Conservation (phyloP, 495 filamentous ascomycete species). For the Aspergillus heteromorphus region DNA sequence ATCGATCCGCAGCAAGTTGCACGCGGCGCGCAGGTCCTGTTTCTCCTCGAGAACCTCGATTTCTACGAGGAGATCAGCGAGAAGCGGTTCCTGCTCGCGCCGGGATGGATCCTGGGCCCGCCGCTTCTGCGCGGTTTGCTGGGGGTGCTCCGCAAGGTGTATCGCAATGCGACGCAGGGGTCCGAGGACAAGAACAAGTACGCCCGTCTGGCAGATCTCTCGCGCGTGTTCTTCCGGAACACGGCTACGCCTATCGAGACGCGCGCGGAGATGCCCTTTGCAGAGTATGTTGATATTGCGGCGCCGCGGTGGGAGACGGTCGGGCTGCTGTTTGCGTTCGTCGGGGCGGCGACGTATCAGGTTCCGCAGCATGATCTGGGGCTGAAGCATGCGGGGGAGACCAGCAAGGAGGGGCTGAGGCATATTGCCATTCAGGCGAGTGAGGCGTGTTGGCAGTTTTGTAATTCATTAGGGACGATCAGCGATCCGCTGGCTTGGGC, state of each 20-base stretch:
- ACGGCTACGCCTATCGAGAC: constrained; percentile 12
- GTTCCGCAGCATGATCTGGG: constrained; percentile 7
- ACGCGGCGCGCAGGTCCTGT: constrained; percentile 20
- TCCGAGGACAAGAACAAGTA: constrained; percentile 10
- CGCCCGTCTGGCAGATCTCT: constrained; percentile 11
- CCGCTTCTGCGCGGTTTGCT: background rate
- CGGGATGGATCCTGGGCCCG: constrained; percentile 19
- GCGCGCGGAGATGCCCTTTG: constrained; percentile 13
- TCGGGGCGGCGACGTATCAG: constrained; percentile 16
- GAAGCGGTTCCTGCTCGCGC: constrained; percentile 14
- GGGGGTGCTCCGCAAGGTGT: background rate
- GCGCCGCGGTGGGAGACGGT: constrained; percentile 24
- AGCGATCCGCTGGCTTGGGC: constrained; percentile 23
- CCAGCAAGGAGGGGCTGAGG: constrained; percentile 1
- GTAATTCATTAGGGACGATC: constrained; percentile 20
- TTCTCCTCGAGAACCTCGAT: constrained; percentile 16
- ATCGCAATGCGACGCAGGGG: background rate
- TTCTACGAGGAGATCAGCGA: constrained; percentile 21
- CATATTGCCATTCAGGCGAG: constrained; percentile 14
- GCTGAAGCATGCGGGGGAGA: constrained; percentile 9
- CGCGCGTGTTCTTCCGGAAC: constrained; percentile 20
- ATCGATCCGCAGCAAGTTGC: constrained; percentile 17
- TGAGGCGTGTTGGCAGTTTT: constrained; percentile 29
- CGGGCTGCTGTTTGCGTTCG: constrained; percentile 18
- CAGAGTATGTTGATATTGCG: constrained; percentile 12